Conservation (phyloP, 805 yeast species). For the Groenewaldozyma tartarivorans region DNA sequence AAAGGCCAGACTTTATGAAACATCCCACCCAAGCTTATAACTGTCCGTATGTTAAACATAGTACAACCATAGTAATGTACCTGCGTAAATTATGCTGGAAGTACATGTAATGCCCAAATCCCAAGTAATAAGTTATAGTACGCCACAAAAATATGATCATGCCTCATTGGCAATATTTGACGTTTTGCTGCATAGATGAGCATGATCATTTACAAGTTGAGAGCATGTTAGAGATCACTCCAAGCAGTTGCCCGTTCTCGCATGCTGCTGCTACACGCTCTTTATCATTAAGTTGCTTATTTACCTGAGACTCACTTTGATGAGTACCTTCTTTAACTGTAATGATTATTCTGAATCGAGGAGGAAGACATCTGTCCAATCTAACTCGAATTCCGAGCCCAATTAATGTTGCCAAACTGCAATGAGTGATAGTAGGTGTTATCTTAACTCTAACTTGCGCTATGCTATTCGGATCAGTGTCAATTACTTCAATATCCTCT, state of each 20-base stretch:
- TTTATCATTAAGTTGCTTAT: slow-evolving; percentile 92
- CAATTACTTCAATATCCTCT: slow-evolving; percentile 63
- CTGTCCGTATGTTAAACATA: too few species aligned
- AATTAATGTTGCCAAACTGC: slow-evolving; percentile 90
- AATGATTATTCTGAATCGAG: slow-evolving; percentile 70
- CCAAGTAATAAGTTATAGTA: too few species aligned
- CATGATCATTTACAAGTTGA: slow-evolving; percentile 64
- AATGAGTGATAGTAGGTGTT: slow-evolving; percentile 97
- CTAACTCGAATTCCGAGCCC: slow-evolving; percentile 93
- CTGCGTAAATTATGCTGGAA: too few species aligned
- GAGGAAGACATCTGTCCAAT: slow-evolving; percentile 78
- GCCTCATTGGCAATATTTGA: too few species aligned
- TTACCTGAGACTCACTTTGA: slow-evolving; percentile 91
- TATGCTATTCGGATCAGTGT: slow-evolving; percentile 47
- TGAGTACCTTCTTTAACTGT: slow-evolving; percentile 85
- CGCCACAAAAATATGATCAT: too few species aligned
- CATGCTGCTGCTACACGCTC: slow-evolving; percentile 98
- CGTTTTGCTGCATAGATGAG: too few species aligned
- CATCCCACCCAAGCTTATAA: too few species aligned
- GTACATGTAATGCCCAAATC: too few species aligned
- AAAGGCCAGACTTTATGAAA: too few species aligned
- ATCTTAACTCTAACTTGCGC: slow-evolving; percentile 73
- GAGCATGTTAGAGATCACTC: slow-evolving; percentile 90
- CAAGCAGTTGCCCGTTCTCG: slow-evolving; percentile 83
- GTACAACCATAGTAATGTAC: too few species aligned